phyloP scores from a whole-genome alignment of 2,329 filamentous ascomycete genomes.

The Aspergillus unguis region DNA sequence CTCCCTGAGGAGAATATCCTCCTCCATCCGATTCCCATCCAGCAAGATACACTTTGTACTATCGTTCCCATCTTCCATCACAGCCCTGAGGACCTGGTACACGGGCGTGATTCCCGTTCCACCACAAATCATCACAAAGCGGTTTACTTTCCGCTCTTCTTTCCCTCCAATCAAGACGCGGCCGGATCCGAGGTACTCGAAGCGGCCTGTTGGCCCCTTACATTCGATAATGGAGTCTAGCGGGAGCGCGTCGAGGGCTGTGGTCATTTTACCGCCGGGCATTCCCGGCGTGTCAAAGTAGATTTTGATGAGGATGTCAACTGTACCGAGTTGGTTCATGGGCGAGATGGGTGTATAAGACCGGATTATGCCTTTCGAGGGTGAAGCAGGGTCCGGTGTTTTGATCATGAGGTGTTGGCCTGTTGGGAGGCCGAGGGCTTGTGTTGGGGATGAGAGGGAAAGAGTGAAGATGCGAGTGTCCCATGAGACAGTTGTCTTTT shows the following conservation, averaged over 20 bases:
- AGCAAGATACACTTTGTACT: constrained; percentile 68
- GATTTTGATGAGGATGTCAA: constrained; percentile 79
- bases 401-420: constrained; percentile 87
- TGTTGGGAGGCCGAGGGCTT: constrained; percentile 71
- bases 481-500: constrained; percentile 66
- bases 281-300: constrained; percentile 61
- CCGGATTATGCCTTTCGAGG: constrained; percentile 61
- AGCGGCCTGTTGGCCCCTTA: constrained; percentile 84
- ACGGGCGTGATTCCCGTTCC: constrained; percentile 93
- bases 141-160: constrained; percentile 54
- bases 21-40: constrained; percentile 71
- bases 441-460: constrained; percentile 66
- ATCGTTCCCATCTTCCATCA: constrained; percentile 64
- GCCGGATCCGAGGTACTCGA: constrained; percentile 71
- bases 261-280: constrained; percentile 76
- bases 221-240: constrained; percentile 73
- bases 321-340: constrained; percentile 55
- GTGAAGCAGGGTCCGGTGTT: constrained; percentile 69
- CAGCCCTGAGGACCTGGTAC: constrained; percentile 73
- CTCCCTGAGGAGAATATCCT: constrained; percentile 75
- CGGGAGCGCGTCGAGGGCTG: constrained; percentile 69
- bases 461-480: constrained; percentile 83
- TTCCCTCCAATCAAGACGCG: constrained; percentile 59
- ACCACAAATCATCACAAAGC: constrained; percentile 81
- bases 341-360: constrained; percentile 83